phyloP scores from a whole-genome alignment of 345 rosid species.

The Populus simonii region DNA sequence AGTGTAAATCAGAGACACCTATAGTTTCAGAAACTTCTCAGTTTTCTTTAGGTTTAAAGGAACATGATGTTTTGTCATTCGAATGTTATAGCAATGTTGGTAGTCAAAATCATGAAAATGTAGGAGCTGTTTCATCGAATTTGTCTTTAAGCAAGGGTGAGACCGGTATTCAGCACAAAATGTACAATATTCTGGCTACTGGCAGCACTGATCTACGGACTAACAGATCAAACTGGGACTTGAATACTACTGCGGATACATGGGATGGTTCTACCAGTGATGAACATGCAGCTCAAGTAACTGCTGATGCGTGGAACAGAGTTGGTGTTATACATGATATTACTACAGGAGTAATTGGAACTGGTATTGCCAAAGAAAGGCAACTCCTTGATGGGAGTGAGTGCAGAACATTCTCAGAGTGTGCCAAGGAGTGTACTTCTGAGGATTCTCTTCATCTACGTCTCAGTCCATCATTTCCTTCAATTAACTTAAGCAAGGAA shows the following conservation, averaged over 20 bases:
- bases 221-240: slow-evolving; percentile 76
- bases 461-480: slow-evolving; percentile 37
- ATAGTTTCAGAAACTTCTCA: slow-evolving; percentile 28
- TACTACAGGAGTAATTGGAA: slow-evolving; percentile 14
- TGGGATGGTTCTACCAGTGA: slow-evolving; percentile 56
- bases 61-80: slow-evolving; percentile 12
- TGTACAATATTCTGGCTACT: slow-evolving; percentile 16
- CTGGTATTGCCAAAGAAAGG: slow-evolving; percentile 23
- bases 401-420: slow-evolving; percentile 19
- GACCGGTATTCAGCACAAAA: slow-evolving; percentile 20
- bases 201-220: slow-evolving; percentile 22
- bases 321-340: slow-evolving; percentile 19
- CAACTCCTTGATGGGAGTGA: slow-evolving; percentile 22
- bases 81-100: slow-evolving; percentile 24
- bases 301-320: slow-evolving; percentile 22
- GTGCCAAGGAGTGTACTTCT: slow-evolving; percentile 16
- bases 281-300: slow-evolving; percentile 24
- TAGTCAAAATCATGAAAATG: slow-evolving; percentile 25
- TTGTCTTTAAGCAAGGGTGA: slow-evolving; percentile 51
- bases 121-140: slow-evolving; percentile 39
- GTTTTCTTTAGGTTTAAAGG: slow-evolving; percentile 32
- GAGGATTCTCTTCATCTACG: slow-evolving; percentile 54
- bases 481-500: slow-evolving; percentile 20
- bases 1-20: slow-evolving; percentile 23
- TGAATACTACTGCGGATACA: slow-evolving; percentile 83